Conservation (phyloP, 805 yeast genomes). For the Zygoascus flipseniorum region DNA sequence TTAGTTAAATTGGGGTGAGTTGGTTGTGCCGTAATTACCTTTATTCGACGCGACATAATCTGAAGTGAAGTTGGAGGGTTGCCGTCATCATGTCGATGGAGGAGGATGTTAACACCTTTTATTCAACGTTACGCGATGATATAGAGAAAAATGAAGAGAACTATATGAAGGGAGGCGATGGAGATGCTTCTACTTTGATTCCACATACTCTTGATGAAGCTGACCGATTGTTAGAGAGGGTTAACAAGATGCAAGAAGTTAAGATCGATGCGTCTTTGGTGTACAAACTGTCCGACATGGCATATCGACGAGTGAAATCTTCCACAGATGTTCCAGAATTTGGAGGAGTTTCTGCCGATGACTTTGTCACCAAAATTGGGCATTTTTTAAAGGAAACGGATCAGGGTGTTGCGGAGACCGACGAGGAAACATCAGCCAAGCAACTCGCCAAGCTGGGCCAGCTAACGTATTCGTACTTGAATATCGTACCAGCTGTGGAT, state of each 20-base stretch:
- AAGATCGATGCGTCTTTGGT: slow-evolving; percentile 3
- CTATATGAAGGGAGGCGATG: background rate
- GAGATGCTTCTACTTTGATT: background rate
- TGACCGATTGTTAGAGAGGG: background rate
- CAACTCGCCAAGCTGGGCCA: slow-evolving; percentile 5
- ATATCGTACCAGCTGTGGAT: slow-evolving; percentile 43
- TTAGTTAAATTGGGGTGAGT: background rate
- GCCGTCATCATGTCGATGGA: background rate
- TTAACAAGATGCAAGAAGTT: background rate
- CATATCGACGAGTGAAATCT: background rate
- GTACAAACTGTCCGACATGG: slow-evolving; percentile 5
- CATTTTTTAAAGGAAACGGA: background rate
- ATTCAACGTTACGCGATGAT: background rate
- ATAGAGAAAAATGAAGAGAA: background rate
- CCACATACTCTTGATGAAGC: background rate
- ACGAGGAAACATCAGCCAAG: background rate
- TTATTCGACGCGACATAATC: background rate
- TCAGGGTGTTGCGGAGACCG: background rate
- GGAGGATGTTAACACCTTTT: background rate
- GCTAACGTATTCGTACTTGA: slow-evolving; percentile 24
- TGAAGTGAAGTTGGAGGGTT: background rate
- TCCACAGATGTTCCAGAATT: background rate
- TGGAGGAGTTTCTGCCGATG: slow-evolving; percentile 1
- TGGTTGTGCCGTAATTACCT: background rate
- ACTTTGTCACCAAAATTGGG: background rate